Evolutionary conservation across 768 basidiomycete species (phyloP).

Genomic region (Hortiboletus campestris): DNA sequence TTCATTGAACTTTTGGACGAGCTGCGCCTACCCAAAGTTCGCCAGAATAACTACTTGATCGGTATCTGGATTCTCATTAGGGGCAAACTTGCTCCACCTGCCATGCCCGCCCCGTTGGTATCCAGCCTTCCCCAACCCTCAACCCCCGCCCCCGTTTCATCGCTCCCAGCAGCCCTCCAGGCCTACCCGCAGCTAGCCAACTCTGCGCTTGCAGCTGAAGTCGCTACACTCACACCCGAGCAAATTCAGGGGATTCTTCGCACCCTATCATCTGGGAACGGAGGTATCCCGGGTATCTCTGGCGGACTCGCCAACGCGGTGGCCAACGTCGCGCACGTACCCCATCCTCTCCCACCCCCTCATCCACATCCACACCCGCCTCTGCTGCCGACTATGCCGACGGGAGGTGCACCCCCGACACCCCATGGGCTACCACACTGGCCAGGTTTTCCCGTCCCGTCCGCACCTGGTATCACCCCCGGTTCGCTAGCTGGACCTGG

Average conservation of each 20-base stretch:
- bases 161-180: constrained; percentile 25
- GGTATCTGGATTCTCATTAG: constrained; percentile 86
- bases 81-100: constrained; percentile 62
- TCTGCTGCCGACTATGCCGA: constrained; percentile 9
- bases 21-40: constrained; percentile 60
- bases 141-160: constrained; percentile 12
- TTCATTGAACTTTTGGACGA: constrained; percentile 83
- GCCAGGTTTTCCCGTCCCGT: constrained; percentile 27
- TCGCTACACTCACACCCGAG: constrained; percentile 72
- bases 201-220: constrained; percentile 62
- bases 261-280: constrained; percentile 46
- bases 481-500: constrained; percentile 6
- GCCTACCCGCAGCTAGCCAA: constrained; percentile 41
- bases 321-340: constrained; percentile 19
- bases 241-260: constrained; percentile 70
- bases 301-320: constrained; percentile 27
- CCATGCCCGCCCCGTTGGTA: constrained; percentile 14
- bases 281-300: constrained; percentile 32
- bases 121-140: constrained; percentile 13
- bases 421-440: constrained; percentile 20
- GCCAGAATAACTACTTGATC: constrained; percentile 66
- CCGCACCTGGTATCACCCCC: constrained; percentile 8
- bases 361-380: constrained; percentile 21
- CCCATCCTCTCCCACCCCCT: constrained; percentile 2
- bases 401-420: neutral